Evolutionary conservation across 1,284 basidiomycete species (phyloP), one percentile per base, ranked within the genome.

Genomic region (Ganoderma meredithae): DNA sequence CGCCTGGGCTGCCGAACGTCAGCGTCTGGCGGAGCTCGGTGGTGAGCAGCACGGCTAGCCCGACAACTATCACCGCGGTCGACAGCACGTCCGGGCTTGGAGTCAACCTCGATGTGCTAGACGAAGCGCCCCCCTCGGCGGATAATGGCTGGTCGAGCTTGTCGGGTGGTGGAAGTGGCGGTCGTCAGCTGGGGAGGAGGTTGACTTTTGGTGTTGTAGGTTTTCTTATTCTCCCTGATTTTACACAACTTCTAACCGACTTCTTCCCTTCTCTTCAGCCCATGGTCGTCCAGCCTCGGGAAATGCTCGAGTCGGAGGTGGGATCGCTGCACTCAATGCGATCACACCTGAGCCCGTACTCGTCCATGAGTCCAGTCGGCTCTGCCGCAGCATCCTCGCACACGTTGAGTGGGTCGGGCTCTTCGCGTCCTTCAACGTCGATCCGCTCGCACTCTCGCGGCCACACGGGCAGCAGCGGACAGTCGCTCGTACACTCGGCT

Each of bases 161-260:
- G 70, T 80, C 88, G 12, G 71, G 78, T n/a, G 77, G 76, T 55
- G 71, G 74, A 52, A 75, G 76, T 36, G 47, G 52, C 74, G 75
- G 19, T 64, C 43, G 76, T 79, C 61, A 52, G 12, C 22, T 52
- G 47, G 81, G 80, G 22, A 81, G 84, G 62, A 80, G 88, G 60
- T 84, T 84, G 33, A 89, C 88, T 7, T 90, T 90, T 77, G 90
- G 90, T 68, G 73, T 82, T 69, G 88, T 88, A 71, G 81, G 87
- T 81, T 47, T 10, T 52, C 0, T 22, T 9, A 22, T 22, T 1
- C 9, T 10, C 10, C 22, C 13, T 25, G 10, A 3, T 22, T 47
- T 22, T 47, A 2, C n/a, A 4, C n/a, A 0, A 10, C 3, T 52
- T 25, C 47, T n/a, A n/a, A n/a, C n/a, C n/a, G n/a, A n/a, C n/a